A percentile compares a stretch with the other conserved stretches of the same genome.
These are phyloP conservation scores for Cercospora sp. DNA, from an alignment of 2,329 filamentous ascomycete genomes.

Conservation along the genomic window DNA sequence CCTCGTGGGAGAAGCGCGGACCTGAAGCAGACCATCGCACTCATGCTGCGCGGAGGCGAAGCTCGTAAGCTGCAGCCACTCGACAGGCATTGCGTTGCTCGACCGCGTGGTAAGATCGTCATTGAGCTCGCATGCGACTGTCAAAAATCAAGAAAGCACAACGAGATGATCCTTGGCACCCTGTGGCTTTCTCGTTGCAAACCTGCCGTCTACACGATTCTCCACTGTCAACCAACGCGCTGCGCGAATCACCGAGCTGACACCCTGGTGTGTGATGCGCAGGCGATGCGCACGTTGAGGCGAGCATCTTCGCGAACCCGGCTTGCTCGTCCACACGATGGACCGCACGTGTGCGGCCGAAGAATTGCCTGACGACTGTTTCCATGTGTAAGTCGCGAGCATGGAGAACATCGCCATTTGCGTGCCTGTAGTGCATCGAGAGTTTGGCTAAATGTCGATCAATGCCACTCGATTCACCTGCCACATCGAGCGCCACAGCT, in stretches of 20 bases:
- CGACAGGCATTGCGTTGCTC: conserved; percentile 4
- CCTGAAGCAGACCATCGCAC: background rate
- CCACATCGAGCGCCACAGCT: conserved; percentile 4
- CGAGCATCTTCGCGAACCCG: conserved; percentile 7
- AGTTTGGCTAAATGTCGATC: background rate
- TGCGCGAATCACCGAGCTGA: conserved; percentile 8
- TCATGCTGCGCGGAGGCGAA: background rate
- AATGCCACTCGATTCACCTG: conserved; percentile 3
- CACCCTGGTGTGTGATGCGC: background rate
- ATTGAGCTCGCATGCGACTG: conserved; percentile 6
- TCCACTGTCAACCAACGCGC: conserved; percentile 9
- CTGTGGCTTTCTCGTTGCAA: background rate
- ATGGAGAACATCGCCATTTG: background rate
- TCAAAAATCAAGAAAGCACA: conserved; percentile 4
- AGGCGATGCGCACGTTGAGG: conserved; percentile 6
- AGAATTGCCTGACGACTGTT: background rate
- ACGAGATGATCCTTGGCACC: background rate
- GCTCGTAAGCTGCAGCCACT: background rate
- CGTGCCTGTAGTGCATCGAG: background rate
- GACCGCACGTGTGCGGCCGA: background rate
- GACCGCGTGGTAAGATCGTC: conserved; percentile 10
- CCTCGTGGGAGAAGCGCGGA: background rate
- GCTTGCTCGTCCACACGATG: background rate
- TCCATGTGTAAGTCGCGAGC: background rate
- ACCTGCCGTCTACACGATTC: conserved; percentile 5